Base-by-base conservation (phyloP, 768 basidiomycete genomes). In the Pisolithus albus region DNA sequence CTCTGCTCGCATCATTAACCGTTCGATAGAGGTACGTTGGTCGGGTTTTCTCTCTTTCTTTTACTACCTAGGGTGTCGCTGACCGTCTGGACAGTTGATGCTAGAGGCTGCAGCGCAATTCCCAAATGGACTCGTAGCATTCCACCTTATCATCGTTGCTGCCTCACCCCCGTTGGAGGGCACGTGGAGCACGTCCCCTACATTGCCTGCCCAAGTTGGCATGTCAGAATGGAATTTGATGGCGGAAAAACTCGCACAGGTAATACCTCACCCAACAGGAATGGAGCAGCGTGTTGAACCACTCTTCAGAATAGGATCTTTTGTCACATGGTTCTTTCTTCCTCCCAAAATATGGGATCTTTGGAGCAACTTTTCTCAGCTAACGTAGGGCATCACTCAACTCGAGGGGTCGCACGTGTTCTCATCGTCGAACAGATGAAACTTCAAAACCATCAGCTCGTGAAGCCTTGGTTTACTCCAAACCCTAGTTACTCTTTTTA, bases 91-190 rank as follows among this genome's bases (percentile, higher is more conserved):
- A 28, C 36, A 65, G 64, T 61, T 66, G 40, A 65, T 65, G 59
- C 49, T 61, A 49, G 63, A 66, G 47, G 58, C 61, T 5, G 66
- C 70, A 26, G 52, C 53, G 4, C 62, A 62, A 45, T 67, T 64
- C 50, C 64, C 54, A 56, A 69, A 49, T 51, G 64, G 59, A 42
- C 64, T 69, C 8, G 63, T 70, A 47, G 70, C 68, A 41, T 69
- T 74, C 4, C 80, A 84, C 61, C 69, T 83, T 26, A 70, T 83
- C 50, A 69, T 83, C 50, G 72, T 82, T 11, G 80, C 80, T 24
- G 78, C 75, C 39, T 76, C 77, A 21, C 47, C 72, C 1, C 78
- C 79, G 9, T 56, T 63, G 4, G 68, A 68, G 19, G 70, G 52
- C 61, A 58, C 57, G 26, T 61, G 63, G 62, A 49, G 52, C 16